Evolutionary conservation across 352 stramenopile species (phyloP).

Genomic region (Phytophthora uliginosa): DNA sequence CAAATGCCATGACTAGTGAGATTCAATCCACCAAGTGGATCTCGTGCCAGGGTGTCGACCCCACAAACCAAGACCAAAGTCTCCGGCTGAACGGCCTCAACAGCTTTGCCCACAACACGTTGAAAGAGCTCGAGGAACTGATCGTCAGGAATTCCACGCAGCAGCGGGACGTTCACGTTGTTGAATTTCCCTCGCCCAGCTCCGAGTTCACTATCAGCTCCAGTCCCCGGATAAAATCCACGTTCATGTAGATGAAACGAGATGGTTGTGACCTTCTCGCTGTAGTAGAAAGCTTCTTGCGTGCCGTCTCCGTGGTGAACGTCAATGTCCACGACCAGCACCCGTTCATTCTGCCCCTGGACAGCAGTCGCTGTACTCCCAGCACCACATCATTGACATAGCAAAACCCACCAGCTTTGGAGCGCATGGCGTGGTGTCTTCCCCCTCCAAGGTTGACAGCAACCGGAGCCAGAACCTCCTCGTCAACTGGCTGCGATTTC

Average conservation of each 20-base stretch:
- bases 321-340: not conserved
- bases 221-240: not conserved
- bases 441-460: not conserved
- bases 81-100: not conserved
- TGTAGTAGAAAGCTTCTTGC: not conserved
- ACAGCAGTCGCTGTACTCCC: not conserved
- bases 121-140: slow-evolving; percentile 42
- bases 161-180: slow-evolving; percentile 76
- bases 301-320: not conserved
- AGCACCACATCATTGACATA: not conserved
- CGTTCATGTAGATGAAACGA: not conserved
- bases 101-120: not conserved
- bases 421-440: not conserved
- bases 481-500: not conserved
- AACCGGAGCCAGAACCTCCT: not conserved
- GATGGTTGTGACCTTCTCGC: not conserved
- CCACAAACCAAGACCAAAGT: not conserved
- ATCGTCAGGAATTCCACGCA: slow-evolving; percentile 59
- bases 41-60: not conserved
- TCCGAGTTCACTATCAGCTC: slow-evolving; percentile 23
- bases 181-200: slow-evolving; percentile 43
- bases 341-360: not conserved
- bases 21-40: not conserved
- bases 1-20: not conserved
- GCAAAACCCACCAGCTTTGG: not conserved